These are phyloP conservation scores for Silene uniflora DNA, from an alignment of 148 eudicot genomes.

Conservation along the genomic window DNA sequence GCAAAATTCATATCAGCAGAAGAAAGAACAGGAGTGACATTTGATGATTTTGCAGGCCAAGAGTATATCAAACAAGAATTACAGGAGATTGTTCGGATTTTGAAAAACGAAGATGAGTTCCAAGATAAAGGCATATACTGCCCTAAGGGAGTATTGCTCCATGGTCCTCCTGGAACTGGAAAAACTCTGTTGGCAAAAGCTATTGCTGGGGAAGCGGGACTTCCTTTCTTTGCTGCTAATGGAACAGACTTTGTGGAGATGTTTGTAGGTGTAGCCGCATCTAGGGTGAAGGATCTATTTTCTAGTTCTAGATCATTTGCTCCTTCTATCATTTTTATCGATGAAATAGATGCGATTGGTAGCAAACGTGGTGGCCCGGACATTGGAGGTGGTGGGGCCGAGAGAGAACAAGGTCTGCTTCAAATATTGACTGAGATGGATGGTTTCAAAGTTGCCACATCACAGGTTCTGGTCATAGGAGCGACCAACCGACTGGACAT, in stretches of 20 bases:
- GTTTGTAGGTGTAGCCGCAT: constrained; percentile 96
- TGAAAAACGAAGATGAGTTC: constrained; percentile 83
- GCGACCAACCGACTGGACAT: constrained; percentile 92
- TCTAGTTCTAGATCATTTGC: constrained; percentile 79
- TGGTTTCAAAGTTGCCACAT: constrained; percentile 78
- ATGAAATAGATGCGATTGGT: constrained; percentile 98
- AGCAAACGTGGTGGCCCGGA: constrained; percentile 98
- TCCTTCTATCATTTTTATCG: constrained; percentile 91
- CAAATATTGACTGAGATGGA: constrained; percentile 96
- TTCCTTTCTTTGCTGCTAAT: constrained; percentile 88
- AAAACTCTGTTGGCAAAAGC: constrained; percentile 94
- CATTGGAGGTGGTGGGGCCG: constrained; percentile 97
- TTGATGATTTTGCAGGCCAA: constrained; percentile 96
- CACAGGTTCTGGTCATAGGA: constrained; percentile 85
- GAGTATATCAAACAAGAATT: constrained; percentile 90
- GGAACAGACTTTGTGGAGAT: constrained; percentile 99
- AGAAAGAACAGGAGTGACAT: constrained; percentile 87
- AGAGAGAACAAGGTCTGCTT: constrained; percentile 95
- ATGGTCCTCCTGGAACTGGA: constrained; percentile 98
- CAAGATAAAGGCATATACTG: constrained; percentile 84
- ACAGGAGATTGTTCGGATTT: constrained; percentile 79
- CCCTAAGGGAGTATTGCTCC: constrained; percentile 91
- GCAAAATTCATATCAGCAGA: constrained; percentile 96
- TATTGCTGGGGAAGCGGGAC: constrained; percentile 96
- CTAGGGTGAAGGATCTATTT: constrained; percentile 92